Evolutionary conservation across 208 protist genomes (phyloP), one percentile per base, ranked within the genome.

Genomic region (Zelonia costaricensis): DNA sequence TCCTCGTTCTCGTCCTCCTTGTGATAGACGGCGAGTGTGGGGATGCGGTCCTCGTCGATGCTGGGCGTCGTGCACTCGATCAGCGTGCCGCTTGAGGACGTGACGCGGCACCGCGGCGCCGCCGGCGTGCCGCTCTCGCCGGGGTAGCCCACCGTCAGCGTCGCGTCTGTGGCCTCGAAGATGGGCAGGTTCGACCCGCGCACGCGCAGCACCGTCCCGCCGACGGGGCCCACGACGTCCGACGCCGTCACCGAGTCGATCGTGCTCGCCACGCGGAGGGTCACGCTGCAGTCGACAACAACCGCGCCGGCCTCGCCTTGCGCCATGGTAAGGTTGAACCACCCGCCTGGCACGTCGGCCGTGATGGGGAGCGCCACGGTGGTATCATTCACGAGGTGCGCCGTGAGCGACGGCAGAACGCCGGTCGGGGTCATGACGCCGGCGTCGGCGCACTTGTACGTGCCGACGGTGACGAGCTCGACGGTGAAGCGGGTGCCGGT

Each of bases 171-270:
- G 23, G 62, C 23, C 1, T 6, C 18, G 27, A 20, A 44, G 18
- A 75, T 56, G 15, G 76, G 76, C 25, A 82, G 44, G 62, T 82
- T 78, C 20, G 43, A 56, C 20, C 77, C 77, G 31, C 62, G 62
- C 1, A 83, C 65, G 10, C 38, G 46, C 42, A 83, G 43, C 33
- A 30, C 43, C 16, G 66, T 69, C 4, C 68, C 68, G 13, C 77
- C 77, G 4, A 20, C 45, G 6, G 69, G 49, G 3, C 57, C 56
- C 3, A 67, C 61, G 30, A 70, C 57, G 69, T 78, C 66, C 2
- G 76, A 18, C 22, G 57, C 57, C 10, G 31, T 69, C 42, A 82
- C 62, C 18, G 60, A 55, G 35, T 49, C 73, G 51, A 74, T 68
- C 15, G 53, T 44, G 5, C 62, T 42, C 6, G 7, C 13, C 1